Conservation (phyloP, 371 early-diverging fungal genomes). For the Dipsacomyces acuminosporus region DNA sequence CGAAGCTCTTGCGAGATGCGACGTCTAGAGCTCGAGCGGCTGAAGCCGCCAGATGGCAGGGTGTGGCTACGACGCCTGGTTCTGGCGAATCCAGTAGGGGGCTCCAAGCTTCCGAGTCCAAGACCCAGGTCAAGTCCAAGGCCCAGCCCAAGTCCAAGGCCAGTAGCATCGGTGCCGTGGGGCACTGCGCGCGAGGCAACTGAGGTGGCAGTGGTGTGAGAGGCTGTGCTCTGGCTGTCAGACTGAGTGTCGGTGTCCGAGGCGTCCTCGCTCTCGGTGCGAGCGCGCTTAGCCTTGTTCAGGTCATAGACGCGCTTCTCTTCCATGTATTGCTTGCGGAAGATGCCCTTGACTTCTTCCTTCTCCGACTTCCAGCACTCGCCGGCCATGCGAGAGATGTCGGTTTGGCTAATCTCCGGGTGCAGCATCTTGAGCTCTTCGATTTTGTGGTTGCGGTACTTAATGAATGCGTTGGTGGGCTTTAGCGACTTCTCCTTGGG, state of each 20-base stretch:
- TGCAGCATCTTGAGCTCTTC: constrained; percentile 52
- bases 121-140: neutral
- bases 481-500: constrained; percentile 45
- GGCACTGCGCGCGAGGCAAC: neutral
- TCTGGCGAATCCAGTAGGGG: constrained; percentile 23
- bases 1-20: constrained; percentile 45
- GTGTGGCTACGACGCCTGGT: constrained; percentile 45
- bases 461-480: constrained; percentile 63
- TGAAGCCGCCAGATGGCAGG: constrained; percentile 31
- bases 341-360: constrained; percentile 52
- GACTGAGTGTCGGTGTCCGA: constrained; percentile 24
- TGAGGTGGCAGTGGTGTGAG: neutral
- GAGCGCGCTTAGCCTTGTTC: constrained; percentile 43
- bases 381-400: constrained; percentile 64
- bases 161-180: constrained; percentile 1
- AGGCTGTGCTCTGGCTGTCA: constrained; percentile 3
- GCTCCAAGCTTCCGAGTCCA: constrained; percentile 3
- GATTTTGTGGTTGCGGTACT: constrained; percentile 63
- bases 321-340: constrained; percentile 26
- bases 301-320: constrained; percentile 44
- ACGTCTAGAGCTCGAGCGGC: constrained; percentile 31
- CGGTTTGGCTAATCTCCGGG: constrained; percentile 59
- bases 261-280: constrained; percentile 18
- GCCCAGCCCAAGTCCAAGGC: constrained; percentile 13
- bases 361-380: constrained; percentile 60